These are phyloP conservation scores for Hymenoscyphus occultus DNA, from an alignment of 2,329 filamentous ascomycete genomes.

Conservation along the genomic window DNA sequence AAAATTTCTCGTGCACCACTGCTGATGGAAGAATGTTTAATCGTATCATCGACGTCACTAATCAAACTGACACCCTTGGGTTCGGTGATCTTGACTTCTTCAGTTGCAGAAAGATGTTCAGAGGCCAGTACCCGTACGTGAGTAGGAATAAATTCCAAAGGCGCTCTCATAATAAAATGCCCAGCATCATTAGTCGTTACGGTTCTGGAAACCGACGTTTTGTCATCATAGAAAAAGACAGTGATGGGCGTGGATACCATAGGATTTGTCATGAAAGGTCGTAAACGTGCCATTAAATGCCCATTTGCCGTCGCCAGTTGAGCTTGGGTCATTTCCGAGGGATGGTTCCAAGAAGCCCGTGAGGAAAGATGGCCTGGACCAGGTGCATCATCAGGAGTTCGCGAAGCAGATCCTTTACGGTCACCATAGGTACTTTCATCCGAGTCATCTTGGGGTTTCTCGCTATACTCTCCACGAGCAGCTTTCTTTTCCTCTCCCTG, in stretches of 20 bases:
- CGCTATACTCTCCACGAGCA: constrained; percentile 70
- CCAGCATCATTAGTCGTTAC: constrained; percentile 84
- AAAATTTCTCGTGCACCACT: constrained; percentile 91
- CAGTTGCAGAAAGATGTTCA: constrained; percentile 77
- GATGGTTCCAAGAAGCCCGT: constrained; percentile 40
- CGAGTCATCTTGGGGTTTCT: constrained; percentile 51
- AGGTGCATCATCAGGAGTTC: constrained; percentile 31
- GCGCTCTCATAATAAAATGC: constrained; percentile 78
- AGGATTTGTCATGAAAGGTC: constrained; percentile 86
- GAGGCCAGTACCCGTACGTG: constrained; percentile 84
- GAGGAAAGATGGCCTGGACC: constrained; percentile 42
- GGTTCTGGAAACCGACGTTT: constrained; percentile 76
- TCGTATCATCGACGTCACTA: constrained; percentile 95
- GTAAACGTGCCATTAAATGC: constrained; percentile 82
- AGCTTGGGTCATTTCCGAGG: constrained; percentile 64
- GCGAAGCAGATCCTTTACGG: constrained; percentile 22
- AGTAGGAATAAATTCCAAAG: constrained; percentile 86
- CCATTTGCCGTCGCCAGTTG: constrained; percentile 79
- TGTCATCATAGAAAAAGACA: constrained; percentile 91
- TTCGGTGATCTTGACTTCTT: constrained; percentile 74
- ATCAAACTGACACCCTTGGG: constrained; percentile 84
- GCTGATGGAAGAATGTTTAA: constrained; percentile 91
- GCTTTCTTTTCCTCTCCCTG: constrained; percentile 69
- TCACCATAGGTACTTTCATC: constrained; percentile 36
- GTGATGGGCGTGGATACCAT: constrained; percentile 76